These are phyloP conservation scores for Diutina pseudorugosa DNA, from an alignment of 1,139 yeast species.

Conservation along the genomic window DNA sequence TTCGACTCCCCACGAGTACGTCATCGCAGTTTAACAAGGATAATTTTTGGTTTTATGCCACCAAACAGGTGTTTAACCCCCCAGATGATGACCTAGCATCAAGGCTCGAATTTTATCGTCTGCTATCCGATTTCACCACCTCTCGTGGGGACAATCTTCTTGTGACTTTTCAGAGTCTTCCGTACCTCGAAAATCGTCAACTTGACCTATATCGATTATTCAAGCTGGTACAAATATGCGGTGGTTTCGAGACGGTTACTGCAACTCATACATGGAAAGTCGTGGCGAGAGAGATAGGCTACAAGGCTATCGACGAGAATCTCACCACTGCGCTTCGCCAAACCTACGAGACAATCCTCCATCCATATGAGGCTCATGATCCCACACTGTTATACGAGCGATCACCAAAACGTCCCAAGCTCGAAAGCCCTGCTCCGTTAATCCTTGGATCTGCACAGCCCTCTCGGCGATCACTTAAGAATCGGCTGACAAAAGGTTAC, in stretches of 20 bases:
- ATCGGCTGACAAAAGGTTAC: slow-evolving; percentile 37
- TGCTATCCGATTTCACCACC: slow-evolving; percentile 11
- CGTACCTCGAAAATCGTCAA: slow-evolving; percentile 45
- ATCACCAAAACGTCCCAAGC: slow-evolving; percentile 6
- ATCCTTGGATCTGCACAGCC: slow-evolving; percentile 37
- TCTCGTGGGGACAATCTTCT: background rate
- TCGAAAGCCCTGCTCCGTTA: slow-evolving; percentile 13
- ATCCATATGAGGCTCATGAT: slow-evolving; percentile 17
- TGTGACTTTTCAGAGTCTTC: slow-evolving; percentile 20
- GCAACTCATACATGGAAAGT: slow-evolving; percentile 49
- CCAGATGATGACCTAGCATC: slow-evolving; percentile 17
- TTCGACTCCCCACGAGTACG: background rate
- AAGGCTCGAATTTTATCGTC: slow-evolving; percentile 20
- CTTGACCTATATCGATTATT: slow-evolving; percentile 42
- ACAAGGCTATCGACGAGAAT: slow-evolving; percentile 59
- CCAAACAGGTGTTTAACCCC: slow-evolving; percentile 22
- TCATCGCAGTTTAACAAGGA: slow-evolving; percentile 19
- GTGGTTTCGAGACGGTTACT: slow-evolving; percentile 48
- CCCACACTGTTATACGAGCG: background rate
- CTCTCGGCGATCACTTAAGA: slow-evolving; percentile 31
- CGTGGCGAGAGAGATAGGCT: slow-evolving; percentile 67
- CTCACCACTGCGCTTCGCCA: slow-evolving; percentile 56
- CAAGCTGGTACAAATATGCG: slow-evolving; percentile 39
- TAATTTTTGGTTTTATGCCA: slow-evolving; percentile 44
- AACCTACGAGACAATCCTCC: slow-evolving; percentile 32